Base-by-base conservation (phyloP, 176 grass and related monocot genomes). In the Aegilops tauschii region DNA sequence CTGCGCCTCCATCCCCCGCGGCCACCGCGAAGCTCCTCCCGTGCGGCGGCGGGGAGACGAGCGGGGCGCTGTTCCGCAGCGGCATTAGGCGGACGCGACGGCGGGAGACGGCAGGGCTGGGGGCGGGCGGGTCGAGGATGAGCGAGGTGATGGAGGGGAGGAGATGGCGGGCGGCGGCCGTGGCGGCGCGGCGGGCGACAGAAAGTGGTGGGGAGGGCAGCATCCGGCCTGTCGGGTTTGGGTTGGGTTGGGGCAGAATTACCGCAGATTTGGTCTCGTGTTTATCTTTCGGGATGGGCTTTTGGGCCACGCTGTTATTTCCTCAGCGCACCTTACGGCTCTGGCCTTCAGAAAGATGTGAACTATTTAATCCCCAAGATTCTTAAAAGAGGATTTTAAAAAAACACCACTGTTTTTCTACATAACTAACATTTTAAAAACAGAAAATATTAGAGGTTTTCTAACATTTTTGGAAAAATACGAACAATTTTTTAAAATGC, bases 191-290 rank as follows among this genome's bases (percentile, higher is more conserved):
- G 79, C 81, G 64, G 36, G 85, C 84, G 35, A 73, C 61, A 80
- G 87, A 72, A 74, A 86, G 85, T 14, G 87, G 89, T 74, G 87
- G 79, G 69, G 79, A 88, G 77, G 84, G 61, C 52, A 89, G 78
- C 84, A 89, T 87, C 78, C 65, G 72, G 65, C 17, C n/a, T 89
- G 81, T 77, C 63, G 4, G 36, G n/a, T 1, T 31, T 16, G 44
- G 27, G 73, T 30, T 8, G 42, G 25, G 72, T 76, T 1, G 34
- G 39, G 5, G 66, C 25, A 13, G 12, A 70, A 73, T 21, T 69
- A 30, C 30, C 30, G 30, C 30, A 30, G 2, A 30, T 25, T 25
- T 25, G 23, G 23, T 25, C 14, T 1, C 6, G 42, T 61, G 42
- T 67, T 82, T 82, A 54, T 81, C 20, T 40, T 27, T 29, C 0